These are phyloP conservation scores for Clavaria fumosa DNA, from an alignment of 768 basidiomycete species.

Conservation along the genomic window DNA sequence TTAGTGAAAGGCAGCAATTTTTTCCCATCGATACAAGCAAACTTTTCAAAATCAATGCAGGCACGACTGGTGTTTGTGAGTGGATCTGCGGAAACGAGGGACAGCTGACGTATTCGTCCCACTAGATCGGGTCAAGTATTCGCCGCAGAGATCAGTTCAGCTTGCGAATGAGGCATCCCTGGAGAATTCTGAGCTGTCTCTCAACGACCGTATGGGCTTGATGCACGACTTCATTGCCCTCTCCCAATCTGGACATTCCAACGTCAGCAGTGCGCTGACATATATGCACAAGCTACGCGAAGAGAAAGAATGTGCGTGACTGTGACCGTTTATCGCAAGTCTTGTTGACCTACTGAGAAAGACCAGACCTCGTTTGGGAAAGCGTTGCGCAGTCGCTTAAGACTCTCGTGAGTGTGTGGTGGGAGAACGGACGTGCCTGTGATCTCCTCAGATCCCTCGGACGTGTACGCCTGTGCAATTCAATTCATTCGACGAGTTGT, in stretches of 20 bases:
- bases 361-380: no score
- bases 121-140: slow-evolving; percentile 75
- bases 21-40: slow-evolving; percentile 60
- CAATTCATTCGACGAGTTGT: no score
- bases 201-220: slow-evolving; percentile 82
- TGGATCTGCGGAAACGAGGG: no score
- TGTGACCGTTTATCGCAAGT: no score
- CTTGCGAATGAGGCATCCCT: slow-evolving; percentile 74
- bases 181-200: slow-evolving; percentile 44
- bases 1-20: slow-evolving; percentile 51
- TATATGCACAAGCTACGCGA: slow-evolving; percentile 51
- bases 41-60: slow-evolving; percentile 83
- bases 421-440: slow-evolving; percentile 51
- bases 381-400: slow-evolving; percentile 44
- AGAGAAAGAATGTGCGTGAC: slow-evolving; percentile 70
- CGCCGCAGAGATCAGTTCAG: slow-evolving; percentile 57
- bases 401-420: slow-evolving; percentile 55
- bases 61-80: slow-evolving; percentile 81
- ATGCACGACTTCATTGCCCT: slow-evolving; percentile 73
- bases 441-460: slow-evolving; percentile 44
- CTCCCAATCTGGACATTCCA: slow-evolving; percentile 63
- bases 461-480: slow-evolving; percentile 26
- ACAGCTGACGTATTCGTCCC: no score
- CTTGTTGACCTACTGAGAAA: no score
- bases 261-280: slow-evolving; percentile 62